A percentile compares a stretch with the other conserved stretches of the same genome.
phyloP scores from a whole-genome alignment of 805 yeast species.

The Yamadazyma nakazawae region DNA sequence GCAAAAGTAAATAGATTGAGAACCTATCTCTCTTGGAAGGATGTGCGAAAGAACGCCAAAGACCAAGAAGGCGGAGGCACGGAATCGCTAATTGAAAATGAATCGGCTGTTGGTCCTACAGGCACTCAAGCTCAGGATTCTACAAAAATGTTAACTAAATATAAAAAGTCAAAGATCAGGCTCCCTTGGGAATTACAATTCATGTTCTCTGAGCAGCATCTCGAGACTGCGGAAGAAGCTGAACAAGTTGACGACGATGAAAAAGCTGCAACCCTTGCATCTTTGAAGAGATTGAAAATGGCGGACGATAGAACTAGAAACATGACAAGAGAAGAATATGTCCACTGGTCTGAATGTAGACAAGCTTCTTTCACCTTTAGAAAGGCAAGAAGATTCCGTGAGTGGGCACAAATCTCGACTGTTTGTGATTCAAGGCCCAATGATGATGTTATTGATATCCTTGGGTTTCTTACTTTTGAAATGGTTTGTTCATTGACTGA shows the following conservation, averaged over 20 bases:
- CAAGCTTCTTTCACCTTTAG: constrained; percentile 96
- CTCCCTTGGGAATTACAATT: constrained; percentile 95
- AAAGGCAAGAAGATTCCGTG: constrained; percentile 89
- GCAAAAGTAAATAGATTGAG: constrained; percentile 91
- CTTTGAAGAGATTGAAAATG: constrained; percentile 80
- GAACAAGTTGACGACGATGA: constrained; percentile 81
- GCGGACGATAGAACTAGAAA: constrained; percentile 91
- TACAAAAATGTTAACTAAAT: constrained; percentile 43
- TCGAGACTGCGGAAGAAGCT: constrained; percentile 61
- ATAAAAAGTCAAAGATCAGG: constrained; percentile 73
- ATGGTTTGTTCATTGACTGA: constrained; percentile 94
- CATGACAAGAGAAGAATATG: constrained; percentile 97
- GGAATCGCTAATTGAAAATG: constrained; percentile 49
- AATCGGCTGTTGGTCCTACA: constrained; percentile 36
- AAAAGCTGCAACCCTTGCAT: constrained; percentile 81
- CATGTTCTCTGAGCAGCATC: constrained; percentile 88
- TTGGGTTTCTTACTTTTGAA: constrained; percentile 94
- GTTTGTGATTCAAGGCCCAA: constrained; percentile 87
- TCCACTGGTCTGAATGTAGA: constrained; percentile 98
- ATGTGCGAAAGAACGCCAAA: constrained; percentile 77
- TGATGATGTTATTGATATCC: constrained; percentile 93
- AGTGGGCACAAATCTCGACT: constrained; percentile 88
- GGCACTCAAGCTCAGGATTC: constrained; percentile 33
- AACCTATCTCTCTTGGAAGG: constrained; percentile 95
- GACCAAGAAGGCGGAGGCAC: constrained; percentile 54